Evolutionary conservation across 192 early-diverging fungal genomes (phyloP), one percentile per base, ranked within the genome.

Genomic region (Backusella morwellensis): DNA sequence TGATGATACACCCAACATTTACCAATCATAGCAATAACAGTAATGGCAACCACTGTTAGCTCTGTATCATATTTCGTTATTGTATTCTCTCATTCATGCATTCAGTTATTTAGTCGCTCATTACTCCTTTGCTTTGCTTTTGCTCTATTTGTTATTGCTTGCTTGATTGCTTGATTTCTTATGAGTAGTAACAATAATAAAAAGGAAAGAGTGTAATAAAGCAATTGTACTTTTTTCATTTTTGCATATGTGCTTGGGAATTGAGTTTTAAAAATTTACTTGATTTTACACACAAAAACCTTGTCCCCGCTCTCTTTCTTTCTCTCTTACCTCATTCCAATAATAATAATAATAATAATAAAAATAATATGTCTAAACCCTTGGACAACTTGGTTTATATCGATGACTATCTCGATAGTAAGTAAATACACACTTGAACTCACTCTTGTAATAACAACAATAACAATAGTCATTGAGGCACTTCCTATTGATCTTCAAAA

Each of bases 401-500:
- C 12, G 92, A 98, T 82, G 97, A 98, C 75, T 98, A 98, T 79
- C 84, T 98, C 26, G 97, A 98, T 85, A 96, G 92, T 94, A 83
- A 77, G 83, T 47, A 8, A 11, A 63, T 63, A 63, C 12, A 12
- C 8, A 9, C 36, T 32, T 32, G 32, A 32, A 38, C 38, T 3
- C 38, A 40, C 32, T 12, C 38, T 38, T 38, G 9, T 40, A 40
- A 56, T 21, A 9, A 36, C 36, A 29, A 38, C 69, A 19, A 35
- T 67, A 15, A 32, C 11, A 50, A 29, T 44, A 92, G 91, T 92
- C 41, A 77, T 95, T 59, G 93, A 95, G 80, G 88, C 92, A 0
- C 80, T 95, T 19, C 93, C 93, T 0, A 77, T 90, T 78, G 93
- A 95, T 75, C 87, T 94, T 21, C 91, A 92, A 66, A 88, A 95